Base-by-base conservation (phyloP, 495 filamentous ascomycete species). In the Hypomontagnella monticulosa region DNA sequence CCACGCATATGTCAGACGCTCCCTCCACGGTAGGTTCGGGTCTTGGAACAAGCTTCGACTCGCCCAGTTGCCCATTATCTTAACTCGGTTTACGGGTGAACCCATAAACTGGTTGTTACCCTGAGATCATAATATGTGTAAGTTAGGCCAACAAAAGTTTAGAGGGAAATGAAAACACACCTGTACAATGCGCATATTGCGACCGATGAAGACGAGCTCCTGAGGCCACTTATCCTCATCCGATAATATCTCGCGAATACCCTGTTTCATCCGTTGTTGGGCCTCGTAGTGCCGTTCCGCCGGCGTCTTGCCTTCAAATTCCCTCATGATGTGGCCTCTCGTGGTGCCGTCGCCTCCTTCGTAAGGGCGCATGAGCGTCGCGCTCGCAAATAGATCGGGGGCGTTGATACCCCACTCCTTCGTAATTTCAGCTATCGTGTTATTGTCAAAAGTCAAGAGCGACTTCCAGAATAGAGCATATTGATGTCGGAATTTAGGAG, bases 401-500 rank as follows among this genome's bases (percentile, higher is more conserved):
- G 92, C 93, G 23, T 87, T 91, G 71, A 99, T 88, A 12, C 94
- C 94, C 94, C 94, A 99, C 34, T 83, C 71, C 19, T 75, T 70
- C 11, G 91, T 90, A 52, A 99, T 87, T 23, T 84, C 74, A 36
- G 71, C 67, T 32, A 99, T 84, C 14, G 91, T 90, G 11, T 81
- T 73, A 77, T 97, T 97, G 80, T 99, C 95, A 61, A 99, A 95
- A 0, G 92, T 93, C 77, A 99, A 85, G 11, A 99, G 84, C 3
- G 89, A 86, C 74, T 93, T 96, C 94, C 94, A 99, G 81, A 99
- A 96, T 3, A 87, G 80, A 11, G 91, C 88, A 76, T 99, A 99
- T 73, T 99, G 86, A 72, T 90, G 90, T 14, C 93, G 84, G 78
- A 97, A 97, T 66, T 86, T 80, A 7, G 91, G 88, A 23, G 85